These are phyloP conservation scores for Cercospora citrullina DNA, from an alignment of 2,329 filamentous ascomycete species.

Conservation along the genomic window DNA sequence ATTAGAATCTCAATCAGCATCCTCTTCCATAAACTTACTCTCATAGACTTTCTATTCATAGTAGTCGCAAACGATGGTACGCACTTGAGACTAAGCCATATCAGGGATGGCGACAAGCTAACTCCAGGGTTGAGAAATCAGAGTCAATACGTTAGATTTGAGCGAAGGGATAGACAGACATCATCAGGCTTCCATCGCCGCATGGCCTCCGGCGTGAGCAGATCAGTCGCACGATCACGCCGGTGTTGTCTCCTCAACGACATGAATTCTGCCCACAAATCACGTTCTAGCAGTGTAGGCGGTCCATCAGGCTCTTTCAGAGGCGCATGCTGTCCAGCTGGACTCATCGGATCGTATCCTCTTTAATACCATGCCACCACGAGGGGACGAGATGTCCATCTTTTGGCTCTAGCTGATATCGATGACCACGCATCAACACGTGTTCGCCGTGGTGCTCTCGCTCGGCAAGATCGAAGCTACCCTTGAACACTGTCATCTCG, in stretches of 20 bases:
- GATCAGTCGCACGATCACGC: neutral
- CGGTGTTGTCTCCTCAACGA: neutral
- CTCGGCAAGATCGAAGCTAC: neutral
- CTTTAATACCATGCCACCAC: neutral
- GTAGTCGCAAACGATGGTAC: too few species aligned
- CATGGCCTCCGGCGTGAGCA: neutral
- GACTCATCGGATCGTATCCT: neutral
- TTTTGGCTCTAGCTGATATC: neutral
- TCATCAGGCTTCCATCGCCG: neutral
- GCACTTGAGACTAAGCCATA: too few species aligned
- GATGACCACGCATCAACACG: neutral
- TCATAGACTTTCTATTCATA: too few species aligned
- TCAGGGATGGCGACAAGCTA: too few species aligned
- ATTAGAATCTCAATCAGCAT: too few species aligned
- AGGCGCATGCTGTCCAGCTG: neutral
- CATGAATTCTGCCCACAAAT: neutral
- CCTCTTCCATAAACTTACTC: too few species aligned
- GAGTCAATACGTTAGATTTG: too few species aligned
- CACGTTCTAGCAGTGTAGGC: neutral
- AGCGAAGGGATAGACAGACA: neutral
- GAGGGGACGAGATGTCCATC: neutral
- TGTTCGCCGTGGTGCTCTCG: neutral
- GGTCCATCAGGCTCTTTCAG: neutral
- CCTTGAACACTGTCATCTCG: neutral
- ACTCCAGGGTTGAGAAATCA: too few species aligned